A percentile compares a stretch with the other conserved stretches of the same genome.
Evolutionary conservation across 2,329 filamentous ascomycete species (phyloP).

Genomic region (Cytospora leucostoma): DNA sequence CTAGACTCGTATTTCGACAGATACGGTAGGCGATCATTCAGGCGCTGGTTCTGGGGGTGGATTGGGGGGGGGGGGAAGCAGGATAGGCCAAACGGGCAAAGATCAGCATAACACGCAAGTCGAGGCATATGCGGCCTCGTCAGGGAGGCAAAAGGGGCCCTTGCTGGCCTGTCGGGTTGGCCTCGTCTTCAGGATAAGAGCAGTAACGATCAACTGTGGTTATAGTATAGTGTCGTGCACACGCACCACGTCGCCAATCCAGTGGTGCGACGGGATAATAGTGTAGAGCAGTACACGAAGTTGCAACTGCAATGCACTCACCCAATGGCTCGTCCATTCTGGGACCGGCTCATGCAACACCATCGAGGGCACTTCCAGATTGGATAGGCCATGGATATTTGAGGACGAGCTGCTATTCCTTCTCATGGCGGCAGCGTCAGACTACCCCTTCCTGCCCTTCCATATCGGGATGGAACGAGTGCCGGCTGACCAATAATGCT

Average conservation of each 20-base stretch:
- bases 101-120: constrained; percentile 15
- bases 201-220: too few relatives aligned
- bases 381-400: neutral
- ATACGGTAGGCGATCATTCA: constrained; percentile 3
- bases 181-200: too few relatives aligned
- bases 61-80: neutral
- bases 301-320: constrained; percentile 1
- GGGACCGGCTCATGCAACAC: constrained; percentile 12
- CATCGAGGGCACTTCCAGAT: constrained; percentile 7
- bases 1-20: neutral
- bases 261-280: too few relatives aligned
- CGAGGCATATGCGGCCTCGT: constrained; percentile 4
- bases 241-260: too few relatives aligned
- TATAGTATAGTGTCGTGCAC: too few relatives aligned
- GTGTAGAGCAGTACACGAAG: neutral
- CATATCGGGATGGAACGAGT: constrained; percentile 9
- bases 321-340: constrained; percentile 10
- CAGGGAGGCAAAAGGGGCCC: neutral
- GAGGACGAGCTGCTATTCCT: neutral
- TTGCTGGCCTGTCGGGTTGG: neutral
- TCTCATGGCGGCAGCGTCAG: neutral
- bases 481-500: constrained; percentile 1
- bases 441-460: neutral
- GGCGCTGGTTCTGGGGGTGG: neutral
- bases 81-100: neutral